Evolutionary conservation across 106 monocot species (phyloP), one percentile per base, ranked within the genome.

Genomic region (Hemerocallis citrina): DNA sequence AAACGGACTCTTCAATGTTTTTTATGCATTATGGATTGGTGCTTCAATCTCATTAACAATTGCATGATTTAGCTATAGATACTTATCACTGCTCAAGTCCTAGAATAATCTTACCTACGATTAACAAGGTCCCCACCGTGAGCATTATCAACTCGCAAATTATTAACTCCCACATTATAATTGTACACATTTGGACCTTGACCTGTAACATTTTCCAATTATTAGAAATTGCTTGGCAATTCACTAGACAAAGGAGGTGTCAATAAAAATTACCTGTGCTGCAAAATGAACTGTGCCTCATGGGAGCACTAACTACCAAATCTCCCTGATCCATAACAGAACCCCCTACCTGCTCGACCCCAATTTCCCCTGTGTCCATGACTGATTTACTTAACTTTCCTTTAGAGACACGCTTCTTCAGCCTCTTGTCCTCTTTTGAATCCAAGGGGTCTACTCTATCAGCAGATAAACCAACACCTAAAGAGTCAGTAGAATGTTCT

Each of bases 401-500:
- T 44, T 50, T 75, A 24, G 54, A 51, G 44, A 42, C 27, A 4
- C 20, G 55, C 22, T 57, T 49, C 59, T 44, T 76, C 16, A 67
- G 37, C 28, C 54, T 77, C 20, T 36, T 66, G 8, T 40, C 76
- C 44, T 75, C 73, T 36, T 45, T 63, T 37, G 31, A 27, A 36
- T 72, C 72, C 29, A 58, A 75, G 33, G 78, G 63, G 57, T 63
- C 46, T 9, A 63, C 34, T 45, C 63, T 59, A 22, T 68, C 52
- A 44, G 17, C 28, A 21, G 55, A 68, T 48, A 49, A 28, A 73
- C 57, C 56, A 62, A 24, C 48, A 76, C 17, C 29, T 6, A 29
- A 42, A 30, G 67, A 45, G 61, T 68, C 76, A 36, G 29, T 15
- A 73, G 45, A 35, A 11, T 59, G 49, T 14, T 51, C 39, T 6